Evolutionary conservation across 352 stramenopile genomes (phyloP), one percentile per base, ranked within the genome.

Genomic region (Phytophthora fragariae): DNA sequence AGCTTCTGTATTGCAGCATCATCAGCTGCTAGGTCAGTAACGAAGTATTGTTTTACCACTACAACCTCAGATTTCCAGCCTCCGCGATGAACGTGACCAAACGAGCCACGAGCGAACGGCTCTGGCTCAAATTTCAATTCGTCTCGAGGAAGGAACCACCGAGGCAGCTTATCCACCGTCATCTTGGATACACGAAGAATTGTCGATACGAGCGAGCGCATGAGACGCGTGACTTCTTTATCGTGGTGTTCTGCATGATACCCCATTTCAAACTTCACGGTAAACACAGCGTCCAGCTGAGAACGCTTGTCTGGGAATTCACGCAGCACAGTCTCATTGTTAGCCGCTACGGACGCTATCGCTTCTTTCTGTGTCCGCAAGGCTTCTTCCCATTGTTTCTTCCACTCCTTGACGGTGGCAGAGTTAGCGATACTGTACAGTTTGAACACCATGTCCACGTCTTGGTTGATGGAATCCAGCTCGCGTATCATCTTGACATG

Each of bases 81-180:
- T 2, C 74, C 70, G n/a, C 46, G 70, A 17, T 78, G 70, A 2
- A 75, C 52, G 0, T 53, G 37, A 2, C 65, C 74, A 29, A 73
- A 78, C 1, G 74, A 63, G 6, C 70, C 74, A 19, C 57, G 12
- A 1, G 50, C 62, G n/a, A 78, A 81, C 24, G 57, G 37, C 10
- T 64, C 3, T 1, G 31, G 35, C 21, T 63, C 63, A 52, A 50
- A 70, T 8, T 9, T 14, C 6, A 76, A 54, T 19, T 73, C 72
- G n/a, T 65, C 33, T 3, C 15, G 33, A 2, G 57, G 68, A 3
- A 79, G 14, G 14, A 64, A 76, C 49, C 62, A 79, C 1, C 5
- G n/a, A 2, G 67, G 62, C 0, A 73, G 37, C 3, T 6, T 11
- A 1, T 54, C 19, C 1, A 56, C 55, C 0, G 8, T 31, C 3